Base-by-base conservation (phyloP, 2,329 filamentous ascomycete species). In the Cryphonectria radicalis region DNA sequence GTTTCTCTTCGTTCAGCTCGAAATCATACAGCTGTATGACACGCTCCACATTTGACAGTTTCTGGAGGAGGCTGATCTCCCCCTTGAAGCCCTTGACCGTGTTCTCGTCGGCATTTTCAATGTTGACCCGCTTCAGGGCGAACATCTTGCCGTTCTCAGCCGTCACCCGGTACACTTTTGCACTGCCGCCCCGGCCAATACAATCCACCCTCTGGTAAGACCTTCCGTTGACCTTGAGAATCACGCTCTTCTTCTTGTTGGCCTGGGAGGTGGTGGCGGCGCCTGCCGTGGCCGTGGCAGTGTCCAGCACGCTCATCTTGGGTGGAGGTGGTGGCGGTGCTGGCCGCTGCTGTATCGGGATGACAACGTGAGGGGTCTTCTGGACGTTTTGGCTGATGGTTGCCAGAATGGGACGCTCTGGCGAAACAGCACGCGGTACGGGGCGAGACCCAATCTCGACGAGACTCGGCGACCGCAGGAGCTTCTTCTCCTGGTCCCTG, bases 121-220 rank as follows among this genome's bases (percentile, higher is more conserved):
- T 86, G 67, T 95, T 93, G 35, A 99, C 96, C 65, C 94, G 88
- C 83, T 99, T 99, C 75, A 99, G 83, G 0, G 96, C 96, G 81
- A 97, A 95, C 81, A 97, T 93, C 80, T 95, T 97, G 77, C 94
- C 95, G 78, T 98, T 98, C 80, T 99, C 96, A 0, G 96, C 95
- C 85, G 97, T 97, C 46, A 99, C 96, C 63, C 94, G 91, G 81
- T 97, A 99, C 1, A 99, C 96, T 78, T 97, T 95, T 66, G 92
- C 95, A 76, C 94, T 98, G 43, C 96, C 96, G 73, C 96, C 96
- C 71, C 95, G 91, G 13, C 96, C 96, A 75, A 99, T 91, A 75
- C 92, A 93, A 79, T 97, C 95, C 73, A 98, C 88, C 63, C 95
- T 89, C 32, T 94, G 96, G 78, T 97, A 99, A 50, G 91, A 89